These are phyloP conservation scores for Lathyrus oleraceus DNA, from an alignment of 306 rosid species.

Conservation along the genomic window DNA sequence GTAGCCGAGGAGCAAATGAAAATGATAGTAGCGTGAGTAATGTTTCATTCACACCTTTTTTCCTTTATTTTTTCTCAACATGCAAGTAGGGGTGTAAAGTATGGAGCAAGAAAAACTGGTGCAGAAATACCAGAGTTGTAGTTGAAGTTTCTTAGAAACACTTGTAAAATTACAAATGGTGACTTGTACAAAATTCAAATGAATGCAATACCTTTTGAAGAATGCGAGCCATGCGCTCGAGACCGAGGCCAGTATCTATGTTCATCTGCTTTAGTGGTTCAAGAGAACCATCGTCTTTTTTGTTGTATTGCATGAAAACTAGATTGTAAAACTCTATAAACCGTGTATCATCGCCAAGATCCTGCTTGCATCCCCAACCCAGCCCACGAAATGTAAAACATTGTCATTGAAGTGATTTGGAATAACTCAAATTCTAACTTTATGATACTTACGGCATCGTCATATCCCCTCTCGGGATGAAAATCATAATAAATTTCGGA, in stretches of 20 bases:
- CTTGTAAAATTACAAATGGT: conserved; percentile 13
- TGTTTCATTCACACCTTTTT: conserved; percentile 5
- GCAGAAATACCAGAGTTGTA: conserved; percentile 1
- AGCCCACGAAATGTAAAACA: conserved; percentile 27
- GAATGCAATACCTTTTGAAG: conserved; percentile 73
- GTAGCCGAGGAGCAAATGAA: conserved; percentile 31
- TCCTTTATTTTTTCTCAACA: background rate
- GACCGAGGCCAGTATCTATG: conserved; percentile 94
- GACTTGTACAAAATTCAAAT: conserved; percentile 22
- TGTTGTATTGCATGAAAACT: conserved; percentile 96
- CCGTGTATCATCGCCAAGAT: conserved; percentile 83
- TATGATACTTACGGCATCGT: conserved; percentile 54
- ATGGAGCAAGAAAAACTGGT: background rate
- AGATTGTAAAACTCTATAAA: conserved; percentile 90
- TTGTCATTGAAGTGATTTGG: conserved; percentile 20
- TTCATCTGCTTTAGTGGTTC: conserved; percentile 91
- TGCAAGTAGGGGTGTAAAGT: background rate
- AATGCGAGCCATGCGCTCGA: conserved; percentile 92
- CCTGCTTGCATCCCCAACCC: conserved; percentile 53
- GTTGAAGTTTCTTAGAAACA: conserved; percentile 1
- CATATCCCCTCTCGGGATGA: conserved; percentile 78
- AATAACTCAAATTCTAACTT: conserved; percentile 18
- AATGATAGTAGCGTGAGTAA: conserved; percentile 8
- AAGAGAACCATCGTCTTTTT: conserved; percentile 77
- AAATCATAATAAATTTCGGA: conserved; percentile 94